Conservation (phyloP, 495 filamentous ascomycete species). For the Ramalina peruviana region DNA sequence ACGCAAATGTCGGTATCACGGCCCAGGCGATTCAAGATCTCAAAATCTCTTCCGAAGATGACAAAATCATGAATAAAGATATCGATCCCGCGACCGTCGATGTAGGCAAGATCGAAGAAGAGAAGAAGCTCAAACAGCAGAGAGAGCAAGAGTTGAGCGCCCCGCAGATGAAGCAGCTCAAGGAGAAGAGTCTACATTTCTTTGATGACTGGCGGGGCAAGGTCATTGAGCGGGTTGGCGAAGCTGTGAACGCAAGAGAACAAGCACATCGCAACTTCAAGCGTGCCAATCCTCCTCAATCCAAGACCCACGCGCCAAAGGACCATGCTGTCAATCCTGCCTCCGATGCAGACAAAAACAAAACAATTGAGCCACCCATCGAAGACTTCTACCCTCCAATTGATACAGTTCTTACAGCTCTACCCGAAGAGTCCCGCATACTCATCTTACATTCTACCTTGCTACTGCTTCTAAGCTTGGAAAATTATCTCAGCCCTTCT, state of each 20-base stretch:
- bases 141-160: constrained; percentile 16
- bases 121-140: constrained; percentile 16
- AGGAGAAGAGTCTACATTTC: constrained; percentile 32
- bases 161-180: constrained; percentile 20
- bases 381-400: constrained; percentile 32
- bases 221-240: constrained; percentile 47
- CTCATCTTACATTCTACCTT: constrained; percentile 50
- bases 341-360: constrained; percentile 14
- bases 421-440: constrained; percentile 28
- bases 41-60: constrained; percentile 11
- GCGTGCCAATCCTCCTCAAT: not conserved
- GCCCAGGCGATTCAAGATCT: not conserved
- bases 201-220: constrained; percentile 53
- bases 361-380: constrained; percentile 22
- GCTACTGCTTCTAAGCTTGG: constrained; percentile 62
- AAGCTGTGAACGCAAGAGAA: constrained; percentile 47
- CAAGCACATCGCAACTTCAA: not conserved
- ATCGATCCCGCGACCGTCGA: constrained; percentile 17
- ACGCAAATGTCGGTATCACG: constrained; percentile 12
- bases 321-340: not conserved
- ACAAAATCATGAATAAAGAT: constrained; percentile 13
- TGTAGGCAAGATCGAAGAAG: constrained; percentile 14
- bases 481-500: constrained; percentile 65
- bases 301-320: not conserved
- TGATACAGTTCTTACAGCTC: constrained; percentile 27